Base-by-base conservation (phyloP, 139 green algal species). In the Chlorella vulgaris region DNA sequence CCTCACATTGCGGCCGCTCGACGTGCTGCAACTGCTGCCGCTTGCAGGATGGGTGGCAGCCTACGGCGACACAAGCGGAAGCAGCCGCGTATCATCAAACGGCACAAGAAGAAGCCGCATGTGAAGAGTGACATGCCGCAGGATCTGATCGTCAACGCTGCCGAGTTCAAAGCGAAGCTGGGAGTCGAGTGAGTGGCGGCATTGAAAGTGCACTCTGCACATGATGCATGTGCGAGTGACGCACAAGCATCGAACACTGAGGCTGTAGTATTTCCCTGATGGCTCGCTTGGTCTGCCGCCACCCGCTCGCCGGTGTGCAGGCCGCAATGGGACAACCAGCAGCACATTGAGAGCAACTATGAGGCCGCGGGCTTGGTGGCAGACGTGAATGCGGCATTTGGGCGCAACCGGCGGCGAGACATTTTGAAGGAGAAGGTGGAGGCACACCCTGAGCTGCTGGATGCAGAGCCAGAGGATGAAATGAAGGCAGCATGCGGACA, bases 271-370 rank as follows among this genome's bases (percentile, higher is more conserved):
- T n/a, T n/a, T n/a, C n/a, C n/a, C n/a, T n/a, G n/a, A n/a, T n/a
- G n/a, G n/a, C n/a, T n/a, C n/a, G n/a, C n/a, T n/a, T n/a, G n/a
- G n/a, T n/a, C n/a, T n/a, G n/a, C n/a, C 47, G 47, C 47, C 15
- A 58, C 47, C 47, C 15, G n/a, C n/a, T n/a, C n/a, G n/a, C n/a
- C n/a, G n/a, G n/a, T 58, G 47, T 7, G 50, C 73, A 79, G 73
- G 35, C 73, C 53, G 7, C 3, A 26, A 1, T 88, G 84, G 84
- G 60, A 88, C 38, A 21, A 51, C 31, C 36, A 69, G 61, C 29
- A 66, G 10, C 42, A 84, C 29, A 62, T 88, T 22, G 77, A 60
- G 36, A 33, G 21, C 26, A 89, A 89, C 70, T 88, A 88, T 47
- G 38, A 83, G 35, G 39, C 63, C 5, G 28, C 78, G 62, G 74